Base-by-base conservation (phyloP, 106 monocot species). In the Apostasia ramifera region DNA sequence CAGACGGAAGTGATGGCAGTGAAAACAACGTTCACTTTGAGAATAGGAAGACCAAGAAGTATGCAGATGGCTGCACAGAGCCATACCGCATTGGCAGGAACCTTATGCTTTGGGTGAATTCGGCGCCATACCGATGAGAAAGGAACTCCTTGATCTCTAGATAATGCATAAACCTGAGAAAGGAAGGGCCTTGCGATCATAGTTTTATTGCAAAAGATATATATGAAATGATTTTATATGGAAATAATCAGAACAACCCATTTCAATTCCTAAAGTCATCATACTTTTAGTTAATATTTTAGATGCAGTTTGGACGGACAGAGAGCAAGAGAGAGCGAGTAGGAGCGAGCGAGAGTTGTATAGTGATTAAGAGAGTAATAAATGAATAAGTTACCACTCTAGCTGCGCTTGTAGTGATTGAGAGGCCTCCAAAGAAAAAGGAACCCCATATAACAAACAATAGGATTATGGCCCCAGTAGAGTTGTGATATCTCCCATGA, bases 391-490 rank as follows among this genome's bases (percentile, higher is more conserved):
- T 73, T 79, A 91, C 91, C 82, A 92, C 92, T 75, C 92, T 82
- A 13, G 92, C 92, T 11, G 92, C 92, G 71, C 92, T 92, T 44
- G 92, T 92, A 49, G 85, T 88, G 69, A 88, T 92, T 9, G 92
- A 92, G 67, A 92, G 88, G 8, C 88, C 92, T 37, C 92, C 92
- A 47, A 92, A 92, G 85, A 92, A 92, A 67, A 88, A 92, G 41
- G 92, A 92, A 62, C 88, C 92, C 92, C 92, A 88, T 42, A 92
- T 92, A 13, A 92, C 63, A 71, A 92, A 80, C 55, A 88, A 70
- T 52, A 92, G 57, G 26, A 85, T 44, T 54, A 92, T 85, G 50
- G 92, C 92, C 1, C 92, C 92, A 8, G 61, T 40, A 0, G 92
- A 88, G 50, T 76, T 85, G 53, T 81, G 53, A 49, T 83, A 92